These are phyloP conservation scores for Porphyrellus cyaneotinctus DNA, from an alignment of 768 basidiomycete species.

Conservation along the genomic window DNA sequence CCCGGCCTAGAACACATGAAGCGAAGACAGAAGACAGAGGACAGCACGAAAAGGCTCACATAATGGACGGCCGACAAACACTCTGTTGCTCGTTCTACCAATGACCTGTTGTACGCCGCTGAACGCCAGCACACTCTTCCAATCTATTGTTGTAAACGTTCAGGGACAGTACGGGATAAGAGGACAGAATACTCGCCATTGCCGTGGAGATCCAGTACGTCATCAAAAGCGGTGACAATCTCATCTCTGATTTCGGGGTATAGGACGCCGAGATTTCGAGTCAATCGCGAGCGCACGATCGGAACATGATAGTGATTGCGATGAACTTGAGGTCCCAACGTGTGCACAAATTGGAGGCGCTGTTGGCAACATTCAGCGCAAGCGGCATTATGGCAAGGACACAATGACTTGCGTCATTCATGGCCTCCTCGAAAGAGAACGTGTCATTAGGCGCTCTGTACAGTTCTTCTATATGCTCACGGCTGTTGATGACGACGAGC, in stretches of 20 bases:
- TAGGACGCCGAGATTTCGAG: conserved; percentile 35
- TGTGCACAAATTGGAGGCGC: conserved; percentile 36
- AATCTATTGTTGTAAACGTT: conserved; percentile 29
- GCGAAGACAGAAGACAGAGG: too few relatives aligned
- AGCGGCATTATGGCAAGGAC: neutral
- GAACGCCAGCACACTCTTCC: conserved; percentile 31
- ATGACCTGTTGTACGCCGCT: conserved; percentile 33
- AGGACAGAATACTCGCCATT: conserved; percentile 16
- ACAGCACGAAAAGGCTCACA: conserved; percentile 28
- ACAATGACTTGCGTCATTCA: conserved; percentile 28
- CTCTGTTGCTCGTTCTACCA: conserved; percentile 40
- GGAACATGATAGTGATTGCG: conserved; percentile 30
- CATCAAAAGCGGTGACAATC: conserved; percentile 37
- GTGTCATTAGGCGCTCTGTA: neutral
- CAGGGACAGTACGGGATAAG: neutral
- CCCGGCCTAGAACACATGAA: conserved; percentile 28
- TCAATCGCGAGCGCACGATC: conserved; percentile 23
- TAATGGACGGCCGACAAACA: conserved; percentile 46
- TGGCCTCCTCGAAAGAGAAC: conserved; percentile 16
- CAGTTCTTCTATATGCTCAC: conserved; percentile 9
- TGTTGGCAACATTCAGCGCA: conserved; percentile 11
- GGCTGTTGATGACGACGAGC: conserved; percentile 9
- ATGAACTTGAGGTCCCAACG: conserved; percentile 32
- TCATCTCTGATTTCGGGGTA: conserved; percentile 45
- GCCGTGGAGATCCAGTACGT: conserved; percentile 29